phyloP scores from a whole-genome alignment of 257 asterid genomes.

The Capsicum baccatum region DNA sequence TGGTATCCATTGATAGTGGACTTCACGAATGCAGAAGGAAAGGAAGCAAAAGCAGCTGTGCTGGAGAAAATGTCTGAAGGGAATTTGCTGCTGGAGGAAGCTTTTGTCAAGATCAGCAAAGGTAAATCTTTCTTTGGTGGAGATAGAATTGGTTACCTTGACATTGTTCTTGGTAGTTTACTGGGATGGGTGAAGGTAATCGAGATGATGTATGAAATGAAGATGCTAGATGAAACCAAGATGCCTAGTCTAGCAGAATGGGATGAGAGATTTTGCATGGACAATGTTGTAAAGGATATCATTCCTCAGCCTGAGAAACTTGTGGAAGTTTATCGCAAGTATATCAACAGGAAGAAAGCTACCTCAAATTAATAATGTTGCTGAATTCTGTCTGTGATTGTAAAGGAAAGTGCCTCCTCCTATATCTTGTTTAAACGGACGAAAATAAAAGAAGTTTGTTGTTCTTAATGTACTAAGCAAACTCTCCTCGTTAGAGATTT shows the following conservation, averaged over 20 bases:
- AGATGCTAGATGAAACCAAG: slow-evolving; percentile 40
- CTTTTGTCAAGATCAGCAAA: slow-evolving; percentile 41
- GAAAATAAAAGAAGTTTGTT: slow-evolving; percentile 12
- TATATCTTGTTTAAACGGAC: not conserved
- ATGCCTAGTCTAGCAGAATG: slow-evolving; percentile 36
- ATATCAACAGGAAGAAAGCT: too few species aligned
- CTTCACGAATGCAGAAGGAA: slow-evolving; percentile 31
- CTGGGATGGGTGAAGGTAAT: slow-evolving; percentile 38
- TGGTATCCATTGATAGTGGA: slow-evolving; percentile 36
- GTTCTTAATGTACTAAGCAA: not conserved
- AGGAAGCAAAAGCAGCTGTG: slow-evolving; percentile 34
- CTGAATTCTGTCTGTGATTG: not conserved
- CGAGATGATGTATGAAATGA: slow-evolving; percentile 28
- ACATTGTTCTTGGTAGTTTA: slow-evolving; percentile 42
- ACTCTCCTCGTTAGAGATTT: not conserved
- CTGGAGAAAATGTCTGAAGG: slow-evolving; percentile 41
- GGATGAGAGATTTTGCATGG: slow-evolving; percentile 23
- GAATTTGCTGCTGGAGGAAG: slow-evolving; percentile 43
- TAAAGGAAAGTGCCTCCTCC: not conserved
- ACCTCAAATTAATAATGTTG: not conserved
- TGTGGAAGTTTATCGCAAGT: too few species aligned
- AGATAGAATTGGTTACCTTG: slow-evolving; percentile 45
- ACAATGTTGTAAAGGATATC: slow-evolving; percentile 29
- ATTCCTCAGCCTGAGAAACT: not conserved
- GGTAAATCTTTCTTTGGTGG: slow-evolving; percentile 51